A percentile compares a stretch with the other conserved stretches of the same genome.
Evolutionary conservation across 2,329 filamentous ascomycete species (phyloP).

Genomic region (Didymella lethalis): DNA sequence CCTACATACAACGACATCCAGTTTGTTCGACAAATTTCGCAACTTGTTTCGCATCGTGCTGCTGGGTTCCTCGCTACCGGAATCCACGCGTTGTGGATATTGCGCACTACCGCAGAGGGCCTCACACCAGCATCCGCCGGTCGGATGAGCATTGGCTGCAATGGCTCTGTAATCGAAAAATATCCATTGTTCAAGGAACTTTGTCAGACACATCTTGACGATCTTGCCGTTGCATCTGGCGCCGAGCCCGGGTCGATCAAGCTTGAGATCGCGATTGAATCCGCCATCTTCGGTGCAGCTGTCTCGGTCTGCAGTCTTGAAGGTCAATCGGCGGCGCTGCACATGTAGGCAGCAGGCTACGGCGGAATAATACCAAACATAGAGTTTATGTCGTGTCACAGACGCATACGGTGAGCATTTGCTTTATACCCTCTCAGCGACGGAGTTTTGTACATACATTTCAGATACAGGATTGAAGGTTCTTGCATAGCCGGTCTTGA

Average conservation of each 20-base stretch:
- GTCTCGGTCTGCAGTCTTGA: slow-evolving; percentile 64
- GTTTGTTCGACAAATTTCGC: slow-evolving; percentile 63
- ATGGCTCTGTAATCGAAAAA: slow-evolving; percentile 80
- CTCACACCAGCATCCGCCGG: slow-evolving; percentile 46
- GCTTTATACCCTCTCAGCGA: slow-evolving; percentile 26
- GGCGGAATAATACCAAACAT: not conserved
- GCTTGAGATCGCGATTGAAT: slow-evolving; percentile 75
- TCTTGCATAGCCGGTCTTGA: slow-evolving; percentile 13
- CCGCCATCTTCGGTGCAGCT: slow-evolving; percentile 77
- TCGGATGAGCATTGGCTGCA: slow-evolving; percentile 70
- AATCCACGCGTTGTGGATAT: slow-evolving; percentile 67
- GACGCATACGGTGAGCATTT: slow-evolving; percentile 9
- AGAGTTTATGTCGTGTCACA: slow-evolving; percentile 5
- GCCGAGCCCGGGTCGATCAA: slow-evolving; percentile 59
- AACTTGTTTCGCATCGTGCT: slow-evolving; percentile 65
- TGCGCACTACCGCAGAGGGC: slow-evolving; percentile 61
- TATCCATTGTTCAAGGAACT: slow-evolving; percentile 72
- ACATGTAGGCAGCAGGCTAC: not conserved
- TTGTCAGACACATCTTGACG: slow-evolving; percentile 70
- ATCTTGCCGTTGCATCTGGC: slow-evolving; percentile 57
- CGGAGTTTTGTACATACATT: slow-evolving; percentile 24
- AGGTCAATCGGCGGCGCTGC: slow-evolving; percentile 26
- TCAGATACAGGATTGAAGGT: slow-evolving; percentile 6
- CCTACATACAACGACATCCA: slow-evolving; percentile 60
- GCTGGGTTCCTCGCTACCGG: slow-evolving; percentile 69